Percentiles rank a stretch among this genome's conserved stretches.
These are phyloP conservation scores for Avena sativa DNA, from an alignment of 176 grass and related monocot genomes.

Conservation along the genomic window DNA sequence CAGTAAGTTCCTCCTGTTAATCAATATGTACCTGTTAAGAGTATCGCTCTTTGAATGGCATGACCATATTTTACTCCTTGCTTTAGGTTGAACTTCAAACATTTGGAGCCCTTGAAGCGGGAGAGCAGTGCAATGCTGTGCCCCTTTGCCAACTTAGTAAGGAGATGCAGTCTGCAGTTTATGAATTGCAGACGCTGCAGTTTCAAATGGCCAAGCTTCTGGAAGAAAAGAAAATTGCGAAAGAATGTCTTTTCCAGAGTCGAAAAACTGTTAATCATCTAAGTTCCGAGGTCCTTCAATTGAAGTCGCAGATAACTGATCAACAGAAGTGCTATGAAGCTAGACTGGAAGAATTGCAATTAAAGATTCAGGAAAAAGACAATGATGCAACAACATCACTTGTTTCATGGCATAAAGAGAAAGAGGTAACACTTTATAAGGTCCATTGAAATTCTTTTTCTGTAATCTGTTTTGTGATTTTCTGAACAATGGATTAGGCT, in stretches of 20 bases:
- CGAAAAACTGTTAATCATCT: slow-evolving; percentile 50
- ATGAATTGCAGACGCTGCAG: slow-evolving; percentile 55
- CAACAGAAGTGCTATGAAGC: slow-evolving; percentile 58
- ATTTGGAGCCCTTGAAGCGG: slow-evolving; percentile 18
- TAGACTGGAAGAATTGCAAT: slow-evolving; percentile 62
- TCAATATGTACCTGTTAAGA: slow-evolving; percentile 22
- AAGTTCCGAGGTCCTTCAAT: slow-evolving; percentile 52
- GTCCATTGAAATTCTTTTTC: neutral
- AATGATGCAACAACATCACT: slow-evolving; percentile 44
- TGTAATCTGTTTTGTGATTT: neutral
- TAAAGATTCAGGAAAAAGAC: slow-evolving; percentile 53
- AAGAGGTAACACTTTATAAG: slow-evolving; percentile 64
- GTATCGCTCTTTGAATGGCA: neutral
- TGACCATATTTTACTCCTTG: slow-evolving; percentile 42
- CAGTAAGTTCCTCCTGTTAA: slow-evolving; percentile 64
- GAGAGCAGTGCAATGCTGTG: slow-evolving; percentile 31
- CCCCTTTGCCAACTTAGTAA: slow-evolving; percentile 51
- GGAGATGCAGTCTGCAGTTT: slow-evolving; percentile 61
- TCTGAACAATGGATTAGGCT: slow-evolving; percentile 8
- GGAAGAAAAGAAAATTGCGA: slow-evolving; percentile 55
- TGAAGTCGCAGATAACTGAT: slow-evolving; percentile 61
- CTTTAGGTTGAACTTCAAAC: slow-evolving; percentile 45
- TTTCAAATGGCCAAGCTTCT: slow-evolving; percentile 49
- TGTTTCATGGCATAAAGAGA: slow-evolving; percentile 62
- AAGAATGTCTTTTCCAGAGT: slow-evolving; percentile 43